phyloP scores from a whole-genome alignment of 352 stramenopile genomes.

The Phytophthora crassamura region DNA sequence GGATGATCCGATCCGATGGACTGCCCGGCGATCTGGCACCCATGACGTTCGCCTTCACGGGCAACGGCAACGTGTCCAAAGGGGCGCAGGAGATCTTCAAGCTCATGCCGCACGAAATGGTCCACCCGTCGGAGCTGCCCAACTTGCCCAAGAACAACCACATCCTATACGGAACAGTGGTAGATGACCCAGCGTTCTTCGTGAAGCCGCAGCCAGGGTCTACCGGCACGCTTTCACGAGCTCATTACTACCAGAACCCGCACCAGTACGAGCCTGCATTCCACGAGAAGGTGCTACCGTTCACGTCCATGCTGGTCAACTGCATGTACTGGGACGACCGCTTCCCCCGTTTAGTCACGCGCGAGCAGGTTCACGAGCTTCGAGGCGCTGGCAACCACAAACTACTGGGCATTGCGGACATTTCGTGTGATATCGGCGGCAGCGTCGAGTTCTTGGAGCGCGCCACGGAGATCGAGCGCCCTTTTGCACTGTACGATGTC shows the following conservation, averaged over 20 bases:
- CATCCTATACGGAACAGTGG: slow-evolving; percentile 82
- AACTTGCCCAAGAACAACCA: slow-evolving; percentile 70
- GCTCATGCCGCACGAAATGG: slow-evolving; percentile 94
- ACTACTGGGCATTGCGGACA: slow-evolving; percentile 93
- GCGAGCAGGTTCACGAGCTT: slow-evolving; percentile 88
- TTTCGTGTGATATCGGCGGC: slow-evolving; percentile 95
- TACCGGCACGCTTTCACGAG: slow-evolving; percentile 35
- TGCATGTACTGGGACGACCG: slow-evolving; percentile 97
- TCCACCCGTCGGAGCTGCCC: slow-evolving; percentile 87
- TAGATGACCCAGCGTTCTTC: slow-evolving; percentile 75
- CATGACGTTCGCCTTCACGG: slow-evolving; percentile 94
- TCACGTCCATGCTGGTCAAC: slow-evolving; percentile 95
- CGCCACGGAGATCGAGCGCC: slow-evolving; percentile 94
- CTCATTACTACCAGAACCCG: slow-evolving; percentile 93
- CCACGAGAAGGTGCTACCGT: slow-evolving; percentile 89
- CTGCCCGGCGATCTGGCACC: slow-evolving; percentile 79
- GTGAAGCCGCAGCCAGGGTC: slow-evolving; percentile 55
- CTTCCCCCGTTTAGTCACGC: slow-evolving; percentile 93
- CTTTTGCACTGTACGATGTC: slow-evolving; percentile 93
- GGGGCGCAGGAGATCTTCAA: slow-evolving; percentile 96
- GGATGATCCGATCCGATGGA: slow-evolving; percentile 82
- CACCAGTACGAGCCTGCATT: slow-evolving; percentile 93
- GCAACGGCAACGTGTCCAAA: slow-evolving; percentile 94
- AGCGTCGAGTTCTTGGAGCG: slow-evolving; percentile 95
- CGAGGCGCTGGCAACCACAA: slow-evolving; percentile 71